Evolutionary conservation across 2,329 filamentous ascomycete species (phyloP).

Genomic region (Atkinsonella texensis): DNA sequence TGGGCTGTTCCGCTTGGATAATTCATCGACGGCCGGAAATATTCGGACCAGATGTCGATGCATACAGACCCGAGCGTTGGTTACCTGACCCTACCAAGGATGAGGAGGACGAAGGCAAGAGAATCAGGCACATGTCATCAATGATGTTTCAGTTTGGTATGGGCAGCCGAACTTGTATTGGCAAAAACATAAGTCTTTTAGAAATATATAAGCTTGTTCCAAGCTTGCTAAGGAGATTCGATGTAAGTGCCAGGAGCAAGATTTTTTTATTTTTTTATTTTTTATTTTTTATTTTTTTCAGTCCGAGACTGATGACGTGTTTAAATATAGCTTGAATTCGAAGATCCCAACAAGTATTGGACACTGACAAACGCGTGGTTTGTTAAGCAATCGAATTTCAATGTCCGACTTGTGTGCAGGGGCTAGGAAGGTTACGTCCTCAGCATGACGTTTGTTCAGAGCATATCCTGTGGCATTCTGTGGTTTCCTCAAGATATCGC

Average conservation of each 20-base stretch:
- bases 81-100: conserved; percentile 9
- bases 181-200: conserved; percentile 28
- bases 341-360: neutral
- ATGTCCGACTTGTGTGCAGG: neutral
- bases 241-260: neutral
- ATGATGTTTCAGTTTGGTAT: conserved; percentile 21
- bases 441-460: too few relatives aligned
- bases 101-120: neutral
- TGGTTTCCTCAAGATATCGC: too few relatives aligned
- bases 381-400: neutral
- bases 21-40: conserved; percentile 18
- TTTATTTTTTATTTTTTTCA: too few relatives aligned
- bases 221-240: neutral
- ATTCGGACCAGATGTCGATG: conserved; percentile 20
- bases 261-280: too few relatives aligned
- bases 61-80: conserved; percentile 31
- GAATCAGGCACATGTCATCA: neutral
- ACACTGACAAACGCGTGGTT: neutral
- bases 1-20: conserved; percentile 25
- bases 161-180: conserved; percentile 30
- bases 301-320: neutral
- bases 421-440: neutral
- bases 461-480: too few relatives aligned
- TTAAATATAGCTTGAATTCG: neutral
- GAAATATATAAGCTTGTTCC: conserved; percentile 32